Evolutionary conservation across 1,284 basidiomycete species (phyloP).

Genomic region (Microbotryomycetes sp.): DNA sequence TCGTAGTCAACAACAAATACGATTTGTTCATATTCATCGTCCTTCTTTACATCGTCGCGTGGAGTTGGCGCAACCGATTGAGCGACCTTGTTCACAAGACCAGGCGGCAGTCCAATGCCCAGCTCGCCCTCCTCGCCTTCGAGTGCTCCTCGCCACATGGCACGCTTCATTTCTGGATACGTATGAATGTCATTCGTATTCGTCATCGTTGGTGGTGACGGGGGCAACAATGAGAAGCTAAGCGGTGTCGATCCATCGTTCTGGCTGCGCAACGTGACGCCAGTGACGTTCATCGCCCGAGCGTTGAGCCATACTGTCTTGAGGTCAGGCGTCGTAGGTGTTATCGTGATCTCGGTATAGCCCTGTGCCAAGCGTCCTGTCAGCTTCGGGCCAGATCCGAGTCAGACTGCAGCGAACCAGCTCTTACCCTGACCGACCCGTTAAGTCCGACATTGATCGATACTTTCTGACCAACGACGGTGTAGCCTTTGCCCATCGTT

Average conservation of each 20-base stretch:
- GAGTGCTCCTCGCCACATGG: conserved; percentile 78
- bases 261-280: conserved; percentile 26
- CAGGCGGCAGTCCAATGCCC: conserved; percentile 77
- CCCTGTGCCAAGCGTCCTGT: conserved; percentile 50
- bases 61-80: conserved; percentile 15
- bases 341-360: conserved; percentile 82
- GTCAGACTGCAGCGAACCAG: not conserved
- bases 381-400: not conserved
- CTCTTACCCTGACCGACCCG: conserved; percentile 23
- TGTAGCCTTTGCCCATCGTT: conserved; percentile 34
- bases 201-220: conserved; percentile 64
- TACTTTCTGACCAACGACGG: conserved; percentile 28
- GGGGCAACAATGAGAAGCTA: conserved; percentile 41
- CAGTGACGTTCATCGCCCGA: conserved; percentile 66
- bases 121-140: conserved; percentile 91
- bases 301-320: conserved; percentile 76
- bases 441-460: conserved; percentile 24
- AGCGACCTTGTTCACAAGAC: conserved; percentile 41
- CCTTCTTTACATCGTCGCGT: conserved; percentile 9
- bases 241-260: conserved; percentile 54
- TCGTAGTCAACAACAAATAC: conserved; percentile 71
- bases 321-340: conserved; percentile 68
- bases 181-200: conserved; percentile 59
- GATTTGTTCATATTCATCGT: conserved; percentile 66
- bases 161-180: conserved; percentile 90